Percentiles rank a stretch among this genome's conserved stretches.
These are phyloP conservation scores for Ogataea nakhonphanomensis DNA, from an alignment of 805 yeast species.

Conservation along the genomic window DNA sequence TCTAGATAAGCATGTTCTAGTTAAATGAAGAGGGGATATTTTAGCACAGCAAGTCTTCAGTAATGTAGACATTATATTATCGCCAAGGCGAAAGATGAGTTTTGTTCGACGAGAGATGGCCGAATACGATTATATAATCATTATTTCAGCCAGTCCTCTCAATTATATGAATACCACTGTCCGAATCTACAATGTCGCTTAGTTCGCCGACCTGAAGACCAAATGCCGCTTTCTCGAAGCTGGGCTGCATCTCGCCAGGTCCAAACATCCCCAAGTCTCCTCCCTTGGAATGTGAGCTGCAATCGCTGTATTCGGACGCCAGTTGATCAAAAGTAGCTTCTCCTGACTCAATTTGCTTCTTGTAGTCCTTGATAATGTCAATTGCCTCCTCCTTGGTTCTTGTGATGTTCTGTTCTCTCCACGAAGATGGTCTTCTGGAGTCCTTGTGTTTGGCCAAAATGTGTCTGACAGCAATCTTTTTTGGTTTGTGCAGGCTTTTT, in stretches of 20 bases:
- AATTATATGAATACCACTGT: slow-evolving; percentile 86
- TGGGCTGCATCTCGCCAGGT: slow-evolving; percentile 92
- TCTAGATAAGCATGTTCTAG: too few relatives aligned
- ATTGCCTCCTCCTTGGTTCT: slow-evolving; percentile 81
- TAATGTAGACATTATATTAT: too few relatives aligned
- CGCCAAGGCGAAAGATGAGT: too few relatives aligned
- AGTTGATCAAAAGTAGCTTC: slow-evolving; percentile 63
- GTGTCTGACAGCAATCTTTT: slow-evolving; percentile 77
- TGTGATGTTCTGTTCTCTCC: slow-evolving; percentile 75
- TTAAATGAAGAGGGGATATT: too few relatives aligned
- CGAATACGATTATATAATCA: slow-evolving; percentile 4
- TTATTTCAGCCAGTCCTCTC: slow-evolving; percentile 68
- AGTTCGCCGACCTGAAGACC: slow-evolving; percentile 77
- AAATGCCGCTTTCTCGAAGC: slow-evolving; percentile 87
- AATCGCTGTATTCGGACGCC: slow-evolving; percentile 83
- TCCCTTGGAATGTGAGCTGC: slow-evolving; percentile 78
- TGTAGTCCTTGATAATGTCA: slow-evolving; percentile 53
- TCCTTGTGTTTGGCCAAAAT: slow-evolving; percentile 78
- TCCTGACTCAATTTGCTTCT: slow-evolving; percentile 59
- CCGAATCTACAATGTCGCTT: slow-evolving; percentile 81
- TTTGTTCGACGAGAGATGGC: background rate
- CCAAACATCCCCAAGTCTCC: slow-evolving; percentile 93
- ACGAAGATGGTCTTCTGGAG: slow-evolving; percentile 86
- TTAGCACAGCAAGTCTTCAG: too few relatives aligned
- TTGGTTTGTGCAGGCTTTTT: slow-evolving; percentile 45